Conservation (phyloP, 768 basidiomycete species). For the Naganishia vaughanmartiniae region DNA sequence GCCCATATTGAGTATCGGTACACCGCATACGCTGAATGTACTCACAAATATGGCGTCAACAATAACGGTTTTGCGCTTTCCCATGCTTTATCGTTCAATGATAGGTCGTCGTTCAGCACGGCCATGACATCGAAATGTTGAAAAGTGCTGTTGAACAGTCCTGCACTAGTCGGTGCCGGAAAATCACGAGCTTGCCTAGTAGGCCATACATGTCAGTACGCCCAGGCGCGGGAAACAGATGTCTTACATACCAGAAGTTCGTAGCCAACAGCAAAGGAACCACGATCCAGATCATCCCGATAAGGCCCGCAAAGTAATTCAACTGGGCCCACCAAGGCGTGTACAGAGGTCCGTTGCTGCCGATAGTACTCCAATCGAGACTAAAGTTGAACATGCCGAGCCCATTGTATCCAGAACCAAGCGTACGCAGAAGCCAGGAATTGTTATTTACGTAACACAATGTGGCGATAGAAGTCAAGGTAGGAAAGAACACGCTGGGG, state of each 20-base stretch:
- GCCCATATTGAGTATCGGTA: neutral
- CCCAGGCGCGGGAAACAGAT: neutral
- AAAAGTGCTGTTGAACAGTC: conserved; percentile 47
- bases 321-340: conserved; percentile 50
- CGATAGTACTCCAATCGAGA: conserved; percentile 52
- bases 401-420: conserved; percentile 51
- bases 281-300: conserved; percentile 50
- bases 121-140: conserved; percentile 51
- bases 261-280: conserved; percentile 45
- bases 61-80: conserved; percentile 47
- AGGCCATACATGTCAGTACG: neutral
- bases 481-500: conserved; percentile 50
- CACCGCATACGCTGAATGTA: neutral
- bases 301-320: conserved; percentile 51
- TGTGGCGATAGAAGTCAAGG: conserved; percentile 48
- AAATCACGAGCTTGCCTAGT: conserved; percentile 46
- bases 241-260: conserved; percentile 46
- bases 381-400: conserved; percentile 49
- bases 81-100: conserved; percentile 49
- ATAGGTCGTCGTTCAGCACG: conserved; percentile 48
- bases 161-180: conserved; percentile 46
- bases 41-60: conserved; percentile 52
- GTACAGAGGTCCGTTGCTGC: conserved; percentile 48
- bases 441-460: conserved; percentile 48
- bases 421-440: conserved; percentile 42